Percentiles rank a stretch among this genome's conserved stretches.
These are phyloP conservation scores for Datura wrightii DNA, from an alignment of 257 asterid genomes.

Conservation along the genomic window DNA sequence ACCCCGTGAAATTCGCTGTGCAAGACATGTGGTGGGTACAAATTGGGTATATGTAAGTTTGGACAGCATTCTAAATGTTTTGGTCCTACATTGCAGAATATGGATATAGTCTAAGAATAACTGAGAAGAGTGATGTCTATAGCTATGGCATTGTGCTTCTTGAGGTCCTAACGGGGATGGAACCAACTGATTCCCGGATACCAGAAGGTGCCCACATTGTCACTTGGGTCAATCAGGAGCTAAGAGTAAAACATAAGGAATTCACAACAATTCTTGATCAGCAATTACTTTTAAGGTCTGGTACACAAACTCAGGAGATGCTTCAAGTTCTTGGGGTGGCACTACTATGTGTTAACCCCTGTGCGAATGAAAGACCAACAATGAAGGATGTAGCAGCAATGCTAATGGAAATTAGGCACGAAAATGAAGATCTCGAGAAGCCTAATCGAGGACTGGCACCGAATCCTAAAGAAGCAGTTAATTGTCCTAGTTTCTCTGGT, in stretches of 20 bases:
- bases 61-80: slow-evolving; percentile 22
- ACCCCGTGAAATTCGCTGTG: slow-evolving; percentile 1
- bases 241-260: slow-evolving; percentile 51
- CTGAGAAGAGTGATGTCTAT: slow-evolving; percentile 77
- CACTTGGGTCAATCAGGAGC: slow-evolving; percentile 61
- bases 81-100: slow-evolving; percentile 62
- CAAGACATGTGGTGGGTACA: neutral
- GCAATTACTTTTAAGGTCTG: slow-evolving; percentile 57
- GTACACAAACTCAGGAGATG: slow-evolving; percentile 74
- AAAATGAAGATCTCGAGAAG: slow-evolving; percentile 55
- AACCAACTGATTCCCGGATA: slow-evolving; percentile 66
- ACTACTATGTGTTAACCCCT: slow-evolving; percentile 60
- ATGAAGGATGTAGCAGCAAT: slow-evolving; percentile 80
- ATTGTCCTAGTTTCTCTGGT: slow-evolving; percentile 72
- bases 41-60: neutral
- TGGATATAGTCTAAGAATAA: slow-evolving; percentile 72
- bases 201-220: slow-evolving; percentile 70
- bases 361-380: slow-evolving; percentile 70
- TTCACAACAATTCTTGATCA: slow-evolving; percentile 68
- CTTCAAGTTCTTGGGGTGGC: slow-evolving; percentile 80
- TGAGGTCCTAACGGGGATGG: slow-evolving; percentile 79
- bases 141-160: slow-evolving; percentile 77
- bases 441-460: slow-evolving; percentile 41
- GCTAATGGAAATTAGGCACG: slow-evolving; percentile 69
- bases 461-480: slow-evolving; percentile 51